Base-by-base conservation (phyloP, 495 filamentous ascomycete genomes). In the Trichoderma parareesei region DNA sequence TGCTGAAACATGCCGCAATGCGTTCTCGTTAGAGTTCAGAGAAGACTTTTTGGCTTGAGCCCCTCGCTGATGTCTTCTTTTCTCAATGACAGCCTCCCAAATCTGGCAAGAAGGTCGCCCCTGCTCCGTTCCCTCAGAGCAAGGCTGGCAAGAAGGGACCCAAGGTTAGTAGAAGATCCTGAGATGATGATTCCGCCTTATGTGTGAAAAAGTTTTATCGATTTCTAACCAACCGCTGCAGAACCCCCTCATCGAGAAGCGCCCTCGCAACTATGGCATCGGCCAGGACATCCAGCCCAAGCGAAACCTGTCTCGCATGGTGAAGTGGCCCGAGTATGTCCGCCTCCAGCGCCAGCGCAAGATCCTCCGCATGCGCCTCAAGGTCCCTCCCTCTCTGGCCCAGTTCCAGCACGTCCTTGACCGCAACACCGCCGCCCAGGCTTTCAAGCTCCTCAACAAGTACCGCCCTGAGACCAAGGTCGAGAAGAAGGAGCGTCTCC, bases 31-130 rank as follows among this genome's bases (percentile, higher is more conserved):
- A 96, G 91, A 95, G 91, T 92, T 87, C 81, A 90, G 85, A 84
- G 85, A 90, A 90, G 88, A 90, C 85, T 73, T 79, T 82, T 63
- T 63, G 61, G 61, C 61, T 63, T 63, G 61, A 44, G 43, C 61
- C 38, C 61, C 61, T 88, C 85, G 87, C 90, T 95, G 89, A 96
- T 92, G 81, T 88, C 86, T 93, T 92, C 88, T 93, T 88, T 92
- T 88, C 95, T 98, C 94, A 93, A 98, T 98, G 95, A 97, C 83
- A 98, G 95, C 92, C 95, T 89, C 89, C 90, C 71, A 97, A 93
- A 85, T 79, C 88, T 80, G 91, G 91, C 84, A 97, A 94, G 88
- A 96, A 93, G 82, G 84, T 89, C 81, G 93, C 95, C 68, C 85
- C 94, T 74, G 90, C 94, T 81, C 95, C 95, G 72, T 97, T 96